Percentiles rank a stretch among this genome's conserved stretches.
Conservation (phyloP, 805 yeast species). For the Metschnikowia kofuensis region DNA sequence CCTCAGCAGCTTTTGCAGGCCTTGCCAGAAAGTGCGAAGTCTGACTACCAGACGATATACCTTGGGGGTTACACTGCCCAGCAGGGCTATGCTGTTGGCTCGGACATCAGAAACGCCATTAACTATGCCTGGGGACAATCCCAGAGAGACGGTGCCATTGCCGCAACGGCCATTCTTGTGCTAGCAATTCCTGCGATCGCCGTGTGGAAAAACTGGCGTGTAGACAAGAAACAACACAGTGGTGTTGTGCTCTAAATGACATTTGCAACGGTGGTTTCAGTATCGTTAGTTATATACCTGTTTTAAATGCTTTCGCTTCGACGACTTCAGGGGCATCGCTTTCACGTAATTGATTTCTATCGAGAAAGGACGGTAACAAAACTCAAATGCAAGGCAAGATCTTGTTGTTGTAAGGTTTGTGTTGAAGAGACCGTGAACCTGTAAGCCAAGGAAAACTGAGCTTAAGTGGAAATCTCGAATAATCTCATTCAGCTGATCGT, state of each 20-base stretch:
- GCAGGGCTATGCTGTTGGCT: conserved; percentile 21
- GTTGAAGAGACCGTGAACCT: too few relatives aligned
- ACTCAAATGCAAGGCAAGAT: too few relatives aligned
- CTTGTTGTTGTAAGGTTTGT: too few relatives aligned
- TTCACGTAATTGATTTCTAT: too few relatives aligned
- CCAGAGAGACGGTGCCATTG: conserved; percentile 22
- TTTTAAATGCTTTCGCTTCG: too few relatives aligned
- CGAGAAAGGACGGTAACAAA: too few relatives aligned
- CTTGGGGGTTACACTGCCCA: conserved; percentile 22
- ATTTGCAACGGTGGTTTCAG: too few relatives aligned
- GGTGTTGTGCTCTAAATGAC: neutral
- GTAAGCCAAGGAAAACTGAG: too few relatives aligned
- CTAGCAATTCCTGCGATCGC: conserved; percentile 21
- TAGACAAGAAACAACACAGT: conserved; percentile 13
- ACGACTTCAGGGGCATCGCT: too few relatives aligned
- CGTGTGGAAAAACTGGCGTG: conserved; percentile 27
- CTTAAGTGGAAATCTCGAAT: too few relatives aligned
- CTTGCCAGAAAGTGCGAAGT: conserved; percentile 24
- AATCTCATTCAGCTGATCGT: too few relatives aligned
- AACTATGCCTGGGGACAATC: conserved; percentile 23
- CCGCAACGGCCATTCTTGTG: conserved; percentile 22
- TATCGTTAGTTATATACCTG: too few relatives aligned
- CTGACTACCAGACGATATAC: conserved; percentile 13
- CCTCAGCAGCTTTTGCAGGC: conserved; percentile 19
- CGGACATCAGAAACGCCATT: conserved; percentile 22